These are phyloP conservation scores for Blastocrithidia nonstop DNA, from an alignment of 208 protist genomes.

Conservation along the genomic window DNA sequence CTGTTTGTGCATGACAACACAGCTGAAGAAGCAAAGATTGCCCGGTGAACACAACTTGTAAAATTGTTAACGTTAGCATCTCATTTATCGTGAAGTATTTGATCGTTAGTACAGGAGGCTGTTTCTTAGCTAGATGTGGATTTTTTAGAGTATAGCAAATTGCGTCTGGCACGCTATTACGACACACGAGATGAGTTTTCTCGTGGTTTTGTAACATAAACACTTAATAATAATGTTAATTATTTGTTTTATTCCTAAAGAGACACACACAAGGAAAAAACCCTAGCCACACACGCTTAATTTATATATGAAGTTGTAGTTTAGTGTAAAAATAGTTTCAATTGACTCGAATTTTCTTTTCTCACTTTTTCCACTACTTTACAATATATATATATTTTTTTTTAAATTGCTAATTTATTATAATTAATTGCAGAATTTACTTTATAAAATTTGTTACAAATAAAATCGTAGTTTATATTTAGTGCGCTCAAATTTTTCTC, in stretches of 20 bases:
- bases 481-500: too few species aligned
- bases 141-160: slow-evolving; percentile 64
- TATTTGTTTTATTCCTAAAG: not conserved
- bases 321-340: too few species aligned
- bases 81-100: slow-evolving; percentile 71
- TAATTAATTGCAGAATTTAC: too few species aligned
- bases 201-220: not conserved
- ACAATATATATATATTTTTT: too few species aligned
- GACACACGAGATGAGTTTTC: slow-evolving; percentile 34
- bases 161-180: slow-evolving; percentile 47
- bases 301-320: too few species aligned
- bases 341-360: too few species aligned
- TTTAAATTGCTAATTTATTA: too few species aligned
- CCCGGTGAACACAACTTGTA: slow-evolving; percentile 25
- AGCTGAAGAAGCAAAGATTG: slow-evolving; percentile 16
- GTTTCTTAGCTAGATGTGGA: slow-evolving; percentile 78
- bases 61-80: slow-evolving; percentile 74
- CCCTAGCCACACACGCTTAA: too few species aligned
- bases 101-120: slow-evolving; percentile 79
- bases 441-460: too few species aligned
- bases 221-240: not conserved
- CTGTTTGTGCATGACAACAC: slow-evolving; percentile 24
- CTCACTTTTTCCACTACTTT: too few species aligned
- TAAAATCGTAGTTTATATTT: too few species aligned
- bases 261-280: not conserved